Conservation (phyloP, 495 filamentous ascomycete species). For the Penicillium pulvis region DNA sequence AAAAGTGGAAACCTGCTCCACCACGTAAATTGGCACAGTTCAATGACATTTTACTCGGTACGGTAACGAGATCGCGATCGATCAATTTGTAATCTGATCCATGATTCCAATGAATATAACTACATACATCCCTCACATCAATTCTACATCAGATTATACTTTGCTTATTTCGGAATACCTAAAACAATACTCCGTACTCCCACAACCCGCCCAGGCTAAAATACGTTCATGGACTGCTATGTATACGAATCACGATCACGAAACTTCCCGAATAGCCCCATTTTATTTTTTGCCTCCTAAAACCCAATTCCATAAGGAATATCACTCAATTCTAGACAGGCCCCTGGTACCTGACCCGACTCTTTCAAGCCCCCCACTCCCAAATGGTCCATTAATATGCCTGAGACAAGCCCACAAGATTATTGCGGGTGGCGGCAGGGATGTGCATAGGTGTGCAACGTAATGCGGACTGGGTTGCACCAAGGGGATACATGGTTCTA, state of each 20-base stretch:
- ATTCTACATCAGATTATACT: no score
- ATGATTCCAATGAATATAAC: no score
- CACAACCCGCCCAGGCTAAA: no score
- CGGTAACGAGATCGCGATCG: background rate
- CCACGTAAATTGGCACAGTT: background rate
- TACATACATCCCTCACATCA: no score
- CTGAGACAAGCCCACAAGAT: constrained; percentile 18
- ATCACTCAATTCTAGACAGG: constrained; percentile 1
- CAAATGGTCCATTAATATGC: constrained; percentile 13
- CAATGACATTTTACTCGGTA: background rate
- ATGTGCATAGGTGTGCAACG: background rate
- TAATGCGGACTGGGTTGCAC: constrained; percentile 16
- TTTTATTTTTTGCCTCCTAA: background rate
- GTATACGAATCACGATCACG: background rate
- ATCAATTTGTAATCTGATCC: background rate
- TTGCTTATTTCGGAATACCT: no score
- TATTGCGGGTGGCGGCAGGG: constrained; percentile 21
- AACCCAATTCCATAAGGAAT: background rate
- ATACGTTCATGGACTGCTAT: no score
- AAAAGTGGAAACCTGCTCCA: background rate
- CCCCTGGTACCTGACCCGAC: constrained; percentile 5
- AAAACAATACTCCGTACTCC: no score
- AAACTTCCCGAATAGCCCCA: background rate
- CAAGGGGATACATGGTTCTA: background rate
- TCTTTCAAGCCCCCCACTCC: background rate